Percentiles rank a stretch among this genome's conserved stretches.
Evolutionary conservation across 2,329 filamentous ascomycete genomes (phyloP).

Genomic region (Penicillium sp.): DNA sequence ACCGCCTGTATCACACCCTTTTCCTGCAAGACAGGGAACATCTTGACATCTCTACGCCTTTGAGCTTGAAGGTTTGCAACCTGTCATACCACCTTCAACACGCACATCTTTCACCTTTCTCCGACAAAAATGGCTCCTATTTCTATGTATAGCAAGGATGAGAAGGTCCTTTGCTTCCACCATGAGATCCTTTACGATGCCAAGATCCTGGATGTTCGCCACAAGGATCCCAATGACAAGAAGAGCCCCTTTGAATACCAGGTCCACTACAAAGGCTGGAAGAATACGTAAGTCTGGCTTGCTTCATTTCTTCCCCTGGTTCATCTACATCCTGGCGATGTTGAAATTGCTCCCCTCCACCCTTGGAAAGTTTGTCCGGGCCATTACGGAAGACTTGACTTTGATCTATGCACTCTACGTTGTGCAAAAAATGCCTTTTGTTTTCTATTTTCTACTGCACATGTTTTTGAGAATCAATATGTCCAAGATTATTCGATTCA

Average conservation of each 20-base stretch:
- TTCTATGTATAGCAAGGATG: conserved; percentile 66
- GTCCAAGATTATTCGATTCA: neutral
- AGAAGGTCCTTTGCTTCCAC: conserved; percentile 95
- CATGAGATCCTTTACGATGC: conserved; percentile 97
- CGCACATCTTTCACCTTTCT: neutral
- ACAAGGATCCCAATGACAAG: conserved; percentile 61
- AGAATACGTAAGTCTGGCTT: conserved; percentile 70
- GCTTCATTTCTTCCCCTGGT: conserved; percentile 7
- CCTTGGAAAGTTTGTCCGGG: neutral
- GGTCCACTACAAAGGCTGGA: conserved; percentile 99
- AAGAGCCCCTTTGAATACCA: conserved; percentile 79
- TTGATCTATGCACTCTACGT: neutral
- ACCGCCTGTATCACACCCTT: neutral
- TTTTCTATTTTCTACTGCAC: neutral
- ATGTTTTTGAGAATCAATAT: neutral
- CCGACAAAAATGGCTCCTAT: conserved; percentile 61
- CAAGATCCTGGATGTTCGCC: conserved; percentile 79
- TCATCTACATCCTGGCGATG: neutral
- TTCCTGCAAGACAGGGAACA: neutral
- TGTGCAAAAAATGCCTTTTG: neutral
- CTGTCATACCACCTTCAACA: neutral
- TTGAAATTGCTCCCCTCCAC: neutral
- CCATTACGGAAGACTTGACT: neutral
- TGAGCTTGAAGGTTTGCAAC: neutral
- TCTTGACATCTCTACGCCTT: neutral